phyloP scores from a whole-genome alignment of 441 rosid genomes.

The Eruca vesicaria region DNA sequence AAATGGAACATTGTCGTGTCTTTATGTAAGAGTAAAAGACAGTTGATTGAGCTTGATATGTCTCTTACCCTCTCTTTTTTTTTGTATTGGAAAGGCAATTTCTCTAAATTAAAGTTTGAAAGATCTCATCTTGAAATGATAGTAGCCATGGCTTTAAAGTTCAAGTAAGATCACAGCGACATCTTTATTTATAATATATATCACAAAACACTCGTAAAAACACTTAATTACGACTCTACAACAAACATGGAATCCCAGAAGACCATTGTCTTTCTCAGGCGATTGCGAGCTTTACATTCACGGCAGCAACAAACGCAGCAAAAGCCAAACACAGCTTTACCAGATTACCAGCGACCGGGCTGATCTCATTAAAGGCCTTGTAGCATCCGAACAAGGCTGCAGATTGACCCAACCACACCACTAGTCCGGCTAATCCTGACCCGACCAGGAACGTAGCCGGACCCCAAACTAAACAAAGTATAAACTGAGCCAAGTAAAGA shows the following conservation, averaged over 20 bases:
- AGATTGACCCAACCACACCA: conserved; percentile 40
- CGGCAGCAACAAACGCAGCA: conserved; percentile 58
- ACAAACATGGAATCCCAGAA: background rate
- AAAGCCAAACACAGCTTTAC: conserved; percentile 72
- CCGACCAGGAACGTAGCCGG: conserved; percentile 50
- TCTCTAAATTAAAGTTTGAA: background rate
- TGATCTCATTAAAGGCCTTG: conserved; percentile 47
- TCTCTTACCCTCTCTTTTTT: background rate
- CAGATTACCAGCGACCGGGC: conserved; percentile 68
- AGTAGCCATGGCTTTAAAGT: background rate
- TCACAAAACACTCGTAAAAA: conserved; percentile 11
- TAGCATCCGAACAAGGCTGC: conserved; percentile 58
- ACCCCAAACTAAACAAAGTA: conserved; percentile 53
- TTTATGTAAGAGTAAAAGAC: conserved; percentile 2
- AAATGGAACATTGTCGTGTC: background rate
- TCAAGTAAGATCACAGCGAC: background rate
- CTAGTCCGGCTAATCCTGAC: conserved; percentile 47
- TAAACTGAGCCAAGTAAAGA: conserved; percentile 56
- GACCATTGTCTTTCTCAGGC: conserved; percentile 30
- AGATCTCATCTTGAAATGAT: background rate
- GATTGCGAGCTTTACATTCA: conserved; percentile 58
- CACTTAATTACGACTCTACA: background rate
- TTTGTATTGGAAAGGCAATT: background rate
- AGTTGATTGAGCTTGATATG: background rate
- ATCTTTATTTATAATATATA: conserved; percentile 1